Base-by-base conservation (phyloP, 495 filamentous ascomycete genomes). In the Lophiotrema nucula region DNA sequence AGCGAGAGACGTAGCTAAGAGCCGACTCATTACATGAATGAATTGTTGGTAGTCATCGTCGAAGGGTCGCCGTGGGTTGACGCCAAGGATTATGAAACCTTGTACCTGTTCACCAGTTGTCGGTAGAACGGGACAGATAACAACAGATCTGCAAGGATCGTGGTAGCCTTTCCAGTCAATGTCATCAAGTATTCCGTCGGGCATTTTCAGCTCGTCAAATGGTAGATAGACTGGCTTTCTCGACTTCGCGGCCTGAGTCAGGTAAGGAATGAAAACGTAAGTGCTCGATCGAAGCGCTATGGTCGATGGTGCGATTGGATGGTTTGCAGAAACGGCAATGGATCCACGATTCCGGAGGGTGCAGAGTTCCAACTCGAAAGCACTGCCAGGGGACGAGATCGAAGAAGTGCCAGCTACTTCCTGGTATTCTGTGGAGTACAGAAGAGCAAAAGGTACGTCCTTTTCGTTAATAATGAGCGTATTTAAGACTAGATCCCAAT, bases 11-110 rank as follows among this genome's bases (percentile, higher is more conserved):
- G 60, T 60, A 1, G 35, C 44, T 5, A 64, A 28, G n/a, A 49
- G 43, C n/a, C 60, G 21, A 19, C 5, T 43, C 22, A 59, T 15
- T 2, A 61, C 31, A 12, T 54, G 38, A 33, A 61, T 41, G 37
- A 67, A 67, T 8, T 35, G 28, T 19, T 48, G 24, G 28, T 64
- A 64, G 13, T 56, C 55, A 21, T 56, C 50, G 33, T 67, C 60
- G 39, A 50, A 64, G 1, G 60, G 60, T 31, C 51, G 47, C 10
- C 60, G 54, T 1, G 60, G 60, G 41, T 67, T 67, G 2, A 67
- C 28, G 2, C 64, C 64, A 4, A 67, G 48, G 13, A 67, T 43
- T 13, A 67, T 3, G 43, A 67, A 67, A 2, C 54, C 64, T 5
- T 48, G 41, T 5, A 50, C 27, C 15, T 41, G 39, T 15, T 53